Base-by-base conservation (phyloP, 306 rosid species). In the Casuarina glauca region DNA sequence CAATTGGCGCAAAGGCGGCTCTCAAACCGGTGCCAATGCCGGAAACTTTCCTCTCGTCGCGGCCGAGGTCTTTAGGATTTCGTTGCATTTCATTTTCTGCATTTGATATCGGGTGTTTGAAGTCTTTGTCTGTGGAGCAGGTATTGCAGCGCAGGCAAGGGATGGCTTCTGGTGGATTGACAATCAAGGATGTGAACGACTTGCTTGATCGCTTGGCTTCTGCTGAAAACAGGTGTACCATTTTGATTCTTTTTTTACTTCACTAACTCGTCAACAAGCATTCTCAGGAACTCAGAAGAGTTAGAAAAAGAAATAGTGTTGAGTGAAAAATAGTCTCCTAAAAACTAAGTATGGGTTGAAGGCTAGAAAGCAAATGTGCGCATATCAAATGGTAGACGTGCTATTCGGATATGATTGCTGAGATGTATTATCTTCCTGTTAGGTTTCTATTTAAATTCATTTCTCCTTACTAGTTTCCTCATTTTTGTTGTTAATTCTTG, bases 1-100 rank as follows among this genome's bases (percentile, higher is more conserved):
- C 82, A 92, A 94, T 74, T 94, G 98, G 98, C 92, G 98, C 49
- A 94, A 88, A 74, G 98, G 96, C 5, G 97, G 96, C 16, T 85
- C 95, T 9, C 80, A 78, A 53, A 79, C 96, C 39, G 97, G 97
- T 9, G 82, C 84, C 45, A 84, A 82, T 79, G 98, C 87, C 49
- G 98, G 98, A 0, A 92, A 94, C 79, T 94, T 92, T 52, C 86
- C 98, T 2, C 90, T 89, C 51, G 92, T 94, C 20, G 95, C 97
- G 2, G n/a, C 94, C 4, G 97, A 94, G 96, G 98, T 89, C 44
- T 1, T 2, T 32, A 51, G 4, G 52, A 35, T 66, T 4, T 74
- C 1, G 2, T 42, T 55, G 72, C 19, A 11, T 42, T 3, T 15
- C 39, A 3, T 52, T 50, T 73, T 11, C 2, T 74, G 74, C 35